Evolutionary conservation across 176 grass and related monocot species (phyloP).

Genomic region (Zea luxurians): DNA sequence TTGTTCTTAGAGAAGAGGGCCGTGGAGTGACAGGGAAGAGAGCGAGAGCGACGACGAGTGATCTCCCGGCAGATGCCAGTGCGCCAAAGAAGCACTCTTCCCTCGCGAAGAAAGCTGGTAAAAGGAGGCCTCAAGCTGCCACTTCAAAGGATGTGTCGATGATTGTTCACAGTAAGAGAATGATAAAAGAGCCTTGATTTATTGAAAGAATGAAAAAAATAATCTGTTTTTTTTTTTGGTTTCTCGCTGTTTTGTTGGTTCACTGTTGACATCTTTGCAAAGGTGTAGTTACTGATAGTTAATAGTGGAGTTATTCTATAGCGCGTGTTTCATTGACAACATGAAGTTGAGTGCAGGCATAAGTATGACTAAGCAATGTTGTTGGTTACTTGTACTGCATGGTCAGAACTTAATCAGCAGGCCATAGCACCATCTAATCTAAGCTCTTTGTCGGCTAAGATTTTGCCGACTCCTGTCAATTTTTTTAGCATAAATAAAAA

Average conservation of each 20-base stretch:
- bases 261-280: not conserved
- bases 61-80: not conserved
- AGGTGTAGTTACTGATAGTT: slow-evolving; percentile 7
- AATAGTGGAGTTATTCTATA: slow-evolving; percentile 18
- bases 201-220: not conserved
- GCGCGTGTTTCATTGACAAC: not conserved
- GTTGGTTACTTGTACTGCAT: slow-evolving; percentile 21
- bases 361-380: slow-evolving; percentile 21
- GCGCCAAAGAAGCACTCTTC: slow-evolving; percentile 17
- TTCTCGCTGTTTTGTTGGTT: slow-evolving; percentile 12
- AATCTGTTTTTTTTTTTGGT: not conserved
- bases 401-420: not conserved
- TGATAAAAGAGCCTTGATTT: slow-evolving; percentile 28
- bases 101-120: slow-evolving; percentile 10
- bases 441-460: not conserved
- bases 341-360: slow-evolving; percentile 1
- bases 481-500: not conserved
- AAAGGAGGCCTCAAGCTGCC: slow-evolving; percentile 10
- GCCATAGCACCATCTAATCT: too few species aligned
- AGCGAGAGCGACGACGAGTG: not conserved
- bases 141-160: slow-evolving; percentile 31
- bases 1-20: slow-evolving; percentile 1
- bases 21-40: slow-evolving; percentile 32
- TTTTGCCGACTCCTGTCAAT: not conserved
- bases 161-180: slow-evolving; percentile 3